phyloP scores from a whole-genome alignment of 2,329 filamentous ascomycete species.

The Akanthomyces muscarius region DNA sequence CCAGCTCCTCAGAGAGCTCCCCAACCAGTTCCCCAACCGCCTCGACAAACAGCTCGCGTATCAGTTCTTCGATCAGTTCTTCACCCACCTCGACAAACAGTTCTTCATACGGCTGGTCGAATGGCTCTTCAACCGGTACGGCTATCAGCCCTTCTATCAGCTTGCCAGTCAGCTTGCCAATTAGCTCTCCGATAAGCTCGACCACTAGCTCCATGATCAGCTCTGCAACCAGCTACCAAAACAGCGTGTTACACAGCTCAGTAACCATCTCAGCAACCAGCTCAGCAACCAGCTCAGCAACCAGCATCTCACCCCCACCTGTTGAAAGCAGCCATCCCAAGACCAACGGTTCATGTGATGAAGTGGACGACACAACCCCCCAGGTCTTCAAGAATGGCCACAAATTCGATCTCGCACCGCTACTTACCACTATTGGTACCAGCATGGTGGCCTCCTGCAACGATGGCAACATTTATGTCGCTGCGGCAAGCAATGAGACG shows the following conservation, averaged over 20 bases:
- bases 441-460: conserved; percentile 29
- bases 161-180: not conserved
- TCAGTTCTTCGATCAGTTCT: not conserved
- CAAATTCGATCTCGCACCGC: conserved; percentile 22
- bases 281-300: not conserved
- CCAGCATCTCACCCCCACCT: not conserved
- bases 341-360: not conserved
- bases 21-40: not conserved
- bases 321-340: conserved; percentile 5
- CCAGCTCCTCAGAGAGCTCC: not conserved
- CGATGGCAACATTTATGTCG: conserved; percentile 33
- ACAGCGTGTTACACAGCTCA: not conserved
- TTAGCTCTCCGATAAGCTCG: too few species aligned
- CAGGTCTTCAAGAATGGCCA: conserved; percentile 21
- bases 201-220: too few species aligned
- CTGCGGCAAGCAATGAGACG: conserved; percentile 21
- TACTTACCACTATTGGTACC: conserved; percentile 21
- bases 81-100: not conserved
- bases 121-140: not conserved
- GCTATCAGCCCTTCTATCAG: not conserved
- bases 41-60: not conserved
- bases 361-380: not conserved
- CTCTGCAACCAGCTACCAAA: too few species aligned
- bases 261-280: not conserved
- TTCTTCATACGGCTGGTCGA: not conserved